phyloP scores from a whole-genome alignment of 73 alveolate species.

The Paramecium sexaurelia region DNA sequence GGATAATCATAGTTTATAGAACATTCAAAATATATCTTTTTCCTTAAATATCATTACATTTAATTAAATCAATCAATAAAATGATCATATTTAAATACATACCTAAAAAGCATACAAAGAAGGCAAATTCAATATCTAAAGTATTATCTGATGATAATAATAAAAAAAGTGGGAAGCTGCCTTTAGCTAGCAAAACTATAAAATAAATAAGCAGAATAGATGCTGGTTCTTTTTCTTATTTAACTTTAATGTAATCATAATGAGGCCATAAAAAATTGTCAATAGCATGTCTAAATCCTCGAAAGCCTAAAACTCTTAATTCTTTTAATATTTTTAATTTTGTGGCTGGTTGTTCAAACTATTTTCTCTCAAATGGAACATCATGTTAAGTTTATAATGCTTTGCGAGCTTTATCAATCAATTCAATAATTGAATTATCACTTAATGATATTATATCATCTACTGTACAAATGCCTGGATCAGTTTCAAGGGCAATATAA shows the following conservation, averaged over 20 bases:
- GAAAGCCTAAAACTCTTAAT: constrained; percentile 32
- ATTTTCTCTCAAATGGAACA: neutral
- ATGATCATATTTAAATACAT: constrained; percentile 51
- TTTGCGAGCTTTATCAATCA: neutral
- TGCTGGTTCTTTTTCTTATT: neutral
- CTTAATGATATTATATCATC: neutral
- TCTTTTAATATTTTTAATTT: neutral
- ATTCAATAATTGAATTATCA: neutral
- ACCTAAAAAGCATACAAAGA: neutral
- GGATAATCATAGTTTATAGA: neutral
- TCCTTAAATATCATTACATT: constrained; percentile 28
- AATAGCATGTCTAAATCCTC: constrained; percentile 48
- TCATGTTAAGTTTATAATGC: neutral
- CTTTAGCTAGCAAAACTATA: neutral
- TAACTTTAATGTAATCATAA: constrained; percentile 25
- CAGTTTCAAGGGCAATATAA: constrained; percentile 18
- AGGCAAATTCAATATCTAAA: neutral
- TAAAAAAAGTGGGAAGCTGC: neutral
- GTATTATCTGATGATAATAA: neutral
- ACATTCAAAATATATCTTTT: constrained; percentile 38
- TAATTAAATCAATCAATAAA: constrained; percentile 13
- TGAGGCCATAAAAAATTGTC: constrained; percentile 50
- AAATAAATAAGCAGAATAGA: neutral
- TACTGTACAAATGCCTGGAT: neutral
- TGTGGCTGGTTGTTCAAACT: neutral